Conservation (phyloP, 768 basidiomycete genomes). For the Mycena metata region DNA sequence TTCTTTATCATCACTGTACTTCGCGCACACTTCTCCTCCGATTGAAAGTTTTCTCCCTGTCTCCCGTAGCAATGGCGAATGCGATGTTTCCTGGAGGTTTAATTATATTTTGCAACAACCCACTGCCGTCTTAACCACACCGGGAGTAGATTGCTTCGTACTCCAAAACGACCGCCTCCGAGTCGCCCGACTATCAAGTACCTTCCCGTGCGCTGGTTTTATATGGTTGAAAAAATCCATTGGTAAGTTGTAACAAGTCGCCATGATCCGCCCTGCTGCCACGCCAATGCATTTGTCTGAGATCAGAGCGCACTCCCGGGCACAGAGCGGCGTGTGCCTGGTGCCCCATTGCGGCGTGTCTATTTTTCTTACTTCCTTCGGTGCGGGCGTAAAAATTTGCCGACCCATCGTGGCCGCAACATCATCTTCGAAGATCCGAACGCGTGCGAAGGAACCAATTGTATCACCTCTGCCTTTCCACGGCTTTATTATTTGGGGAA, state of each 20-base stretch:
- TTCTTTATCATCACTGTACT: too few relatives aligned
- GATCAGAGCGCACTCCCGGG: too few relatives aligned
- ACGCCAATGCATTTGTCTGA: too few relatives aligned
- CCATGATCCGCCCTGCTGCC: too few relatives aligned
- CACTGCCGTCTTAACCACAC: neutral
- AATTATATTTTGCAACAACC: too few relatives aligned
- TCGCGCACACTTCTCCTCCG: too few relatives aligned
- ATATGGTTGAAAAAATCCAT: neutral
- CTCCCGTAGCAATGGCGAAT: neutral
- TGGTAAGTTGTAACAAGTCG: neutral
- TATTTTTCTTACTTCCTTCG: too few relatives aligned
- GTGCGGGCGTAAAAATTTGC: too few relatives aligned
- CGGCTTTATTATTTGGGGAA: conserved; percentile 23
- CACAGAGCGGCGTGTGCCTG: too few relatives aligned
- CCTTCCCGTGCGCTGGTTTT: neutral
- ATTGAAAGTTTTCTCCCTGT: neutral
- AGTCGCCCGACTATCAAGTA: neutral
- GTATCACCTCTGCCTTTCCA: neutral
- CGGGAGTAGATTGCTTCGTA: neutral
- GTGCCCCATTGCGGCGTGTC: too few relatives aligned
- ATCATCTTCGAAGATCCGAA: neutral
- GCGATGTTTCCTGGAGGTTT: neutral
- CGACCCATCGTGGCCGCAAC: neutral
- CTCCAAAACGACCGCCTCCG: neutral
- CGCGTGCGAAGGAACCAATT: neutral